These are phyloP conservation scores for Cutaneotrichosporon sp. DNA, from an alignment of 1,284 basidiomycete species.

Conservation along the genomic window DNA sequence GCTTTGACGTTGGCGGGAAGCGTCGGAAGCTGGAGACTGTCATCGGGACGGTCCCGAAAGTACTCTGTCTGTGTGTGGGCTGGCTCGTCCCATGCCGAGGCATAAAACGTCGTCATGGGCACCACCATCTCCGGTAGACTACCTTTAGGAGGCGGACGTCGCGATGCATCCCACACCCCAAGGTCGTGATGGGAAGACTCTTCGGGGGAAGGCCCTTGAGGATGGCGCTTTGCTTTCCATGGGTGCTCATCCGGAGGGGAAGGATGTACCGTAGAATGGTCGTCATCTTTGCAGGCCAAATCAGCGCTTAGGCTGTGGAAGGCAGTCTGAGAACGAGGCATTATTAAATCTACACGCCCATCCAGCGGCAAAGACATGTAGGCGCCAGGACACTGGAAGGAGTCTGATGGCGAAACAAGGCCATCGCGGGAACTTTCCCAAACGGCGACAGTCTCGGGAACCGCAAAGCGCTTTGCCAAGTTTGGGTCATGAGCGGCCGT, in stretches of 20 bases:
- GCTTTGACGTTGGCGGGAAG: constrained; percentile 38
- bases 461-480: constrained; percentile 56
- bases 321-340: constrained; percentile 17
- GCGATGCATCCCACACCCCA: constrained; percentile 50
- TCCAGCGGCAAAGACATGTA: constrained; percentile 76
- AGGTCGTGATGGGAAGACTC: background rate
- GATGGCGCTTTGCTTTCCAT: too few species aligned
- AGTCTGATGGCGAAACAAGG: too few species aligned
- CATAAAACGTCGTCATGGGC: constrained; percentile 48
- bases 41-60: constrained; percentile 15
- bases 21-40: constrained; percentile 33
- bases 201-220: too few species aligned
- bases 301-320: too few species aligned
- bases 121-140: constrained; percentile 49
- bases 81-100: constrained; percentile 53
- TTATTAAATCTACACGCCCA: constrained; percentile 76
- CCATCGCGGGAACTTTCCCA: constrained; percentile 69
- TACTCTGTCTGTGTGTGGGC: constrained; percentile 40
- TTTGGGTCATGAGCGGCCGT: constrained; percentile 44
- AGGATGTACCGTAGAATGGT: too few species aligned
- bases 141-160: constrained; percentile 47
- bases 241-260: too few species aligned
- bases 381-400: constrained; percentile 53
- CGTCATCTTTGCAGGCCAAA: too few species aligned
- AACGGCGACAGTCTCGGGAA: constrained; percentile 63